Percentiles rank a stretch among this genome's conserved stretches.
These are phyloP conservation scores for Claviceps quebecensis DNA, from an alignment of 2,329 filamentous ascomycete species.

Conservation along the genomic window DNA sequence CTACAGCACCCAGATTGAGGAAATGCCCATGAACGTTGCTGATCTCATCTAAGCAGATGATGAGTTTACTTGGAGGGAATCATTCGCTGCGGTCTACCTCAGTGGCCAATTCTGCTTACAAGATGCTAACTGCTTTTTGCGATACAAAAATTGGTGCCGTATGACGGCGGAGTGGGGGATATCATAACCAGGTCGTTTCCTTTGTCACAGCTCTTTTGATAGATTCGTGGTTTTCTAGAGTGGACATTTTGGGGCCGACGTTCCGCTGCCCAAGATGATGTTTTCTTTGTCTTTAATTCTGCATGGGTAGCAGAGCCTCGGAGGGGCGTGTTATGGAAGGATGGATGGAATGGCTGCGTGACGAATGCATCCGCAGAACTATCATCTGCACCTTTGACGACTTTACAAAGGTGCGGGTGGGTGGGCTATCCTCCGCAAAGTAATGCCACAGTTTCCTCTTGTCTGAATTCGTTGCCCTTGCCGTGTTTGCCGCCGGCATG, in stretches of 20 bases:
- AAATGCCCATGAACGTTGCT: constrained; percentile 96
- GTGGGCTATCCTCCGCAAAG: constrained; percentile 23
- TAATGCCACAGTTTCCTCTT: constrained; percentile 26
- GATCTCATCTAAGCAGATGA: constrained; percentile 51
- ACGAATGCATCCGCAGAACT: constrained; percentile 13
- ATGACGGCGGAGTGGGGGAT: constrained; percentile 5
- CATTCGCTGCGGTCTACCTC: too few relatives aligned
- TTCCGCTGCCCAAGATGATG: neutral
- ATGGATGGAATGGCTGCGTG: constrained; percentile 21
- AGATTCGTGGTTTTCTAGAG: constrained; percentile 27
- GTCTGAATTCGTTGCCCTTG: constrained; percentile 14
- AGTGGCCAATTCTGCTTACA: too few relatives aligned
- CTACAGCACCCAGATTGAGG: constrained; percentile 99
- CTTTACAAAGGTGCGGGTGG: constrained; percentile 20
- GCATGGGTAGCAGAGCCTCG: constrained; percentile 16
- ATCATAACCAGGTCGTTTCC: constrained; percentile 17
- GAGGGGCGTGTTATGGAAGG: constrained; percentile 12
- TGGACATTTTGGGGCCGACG: constrained; percentile 9
- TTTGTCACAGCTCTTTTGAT: constrained; percentile 23
- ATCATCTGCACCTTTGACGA: constrained; percentile 23
- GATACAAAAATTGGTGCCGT: neutral
- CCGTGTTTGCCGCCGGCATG: constrained; percentile 15
- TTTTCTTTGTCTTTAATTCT: constrained; percentile 1
- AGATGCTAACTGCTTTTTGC: too few relatives aligned
- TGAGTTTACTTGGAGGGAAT: neutral